Base-by-base conservation (phyloP, 2,329 filamentous ascomycete species). In the Neurospora sp. region DNA sequence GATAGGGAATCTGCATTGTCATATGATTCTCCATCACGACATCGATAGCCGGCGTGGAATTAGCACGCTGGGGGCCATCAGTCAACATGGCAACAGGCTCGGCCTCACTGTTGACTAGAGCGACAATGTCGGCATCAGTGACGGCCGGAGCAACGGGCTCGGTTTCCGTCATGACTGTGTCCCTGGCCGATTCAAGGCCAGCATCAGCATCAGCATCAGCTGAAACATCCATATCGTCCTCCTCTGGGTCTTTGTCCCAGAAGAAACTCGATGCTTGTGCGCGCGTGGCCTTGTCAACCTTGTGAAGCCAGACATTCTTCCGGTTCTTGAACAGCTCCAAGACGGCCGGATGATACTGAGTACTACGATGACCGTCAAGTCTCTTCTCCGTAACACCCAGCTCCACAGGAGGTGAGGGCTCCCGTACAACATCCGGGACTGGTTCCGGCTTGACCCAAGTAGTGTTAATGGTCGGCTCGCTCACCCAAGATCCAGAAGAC, bases 271-370 rank as follows among this genome's bases (percentile, higher is more conserved):
- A 17, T 3, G 69, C 33, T 38, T 67, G 36, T 6, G 17, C 23
- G 3, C 67, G 70, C 1, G 8, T 38, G 11, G 13, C 67, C 10
- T 71, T 69, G 17, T 67, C 1, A 8, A 11, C 43, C 36, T 68
- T 36, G n/a, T 66, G 58, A 58, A 67, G 23, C 52, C 67, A 71
- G 9, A 71, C n/a, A n/a, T 62, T 52, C 40, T 68, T 19, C 23
- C 67, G 33, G 43, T 38, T 38, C 28, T 33, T 43, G 66, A 73
- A 71, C 23, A 74, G 28, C 23, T 66, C 19, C 13, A 39, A 19
- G 15, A 73, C 13, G 3, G 33, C 43, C 2, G 66, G 42, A 7
- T 67, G 4, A 33, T 39, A 46, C 2, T 62, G 15, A n/a, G 46
- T 28, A n/a, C 19, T 11, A 28, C 9, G 17, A 28, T 8, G 15